Base-by-base conservation (phyloP, 495 filamentous ascomycete genomes). In the Penicillium steckii region DNA sequence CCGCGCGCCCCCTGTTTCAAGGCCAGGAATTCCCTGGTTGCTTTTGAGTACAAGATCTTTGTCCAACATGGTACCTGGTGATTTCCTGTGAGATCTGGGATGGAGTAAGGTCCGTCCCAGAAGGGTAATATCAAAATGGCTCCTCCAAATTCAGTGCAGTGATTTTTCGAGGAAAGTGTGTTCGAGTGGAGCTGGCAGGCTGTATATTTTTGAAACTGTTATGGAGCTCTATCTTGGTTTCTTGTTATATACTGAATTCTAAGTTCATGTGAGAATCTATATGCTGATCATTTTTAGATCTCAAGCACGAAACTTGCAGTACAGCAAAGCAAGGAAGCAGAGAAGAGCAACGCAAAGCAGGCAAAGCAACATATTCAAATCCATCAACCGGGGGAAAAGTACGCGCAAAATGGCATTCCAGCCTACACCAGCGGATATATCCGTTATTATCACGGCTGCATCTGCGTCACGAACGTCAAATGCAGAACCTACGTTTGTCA, bases 361-460 rank as follows among this genome's bases (percentile, higher is more conserved):
- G 10, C 33, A 1, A 12, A 37, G n/a, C 15, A 37, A 3, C n/a
- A n/a, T n/a, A n/a, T n/a, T n/a, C n/a, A n/a, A n/a, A n/a, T n/a
- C 30, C 30, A 6, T 12, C 30, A 33, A 12, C 29, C 26, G 26
- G 26, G 4, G 4, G 5, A 10, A 27, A 4, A 27, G 10, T 5
- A 27, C 26, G 4, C 10, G 26, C 26, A 41, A 52, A 15, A 76
- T 77, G 74, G 63, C 68, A 38, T 78, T 71, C 38, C 71, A 75
- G 57, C 75, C 80, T 55, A 81, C 83, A 15, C 84, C 90, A 61
- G 75, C 82, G 37, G 94, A 97, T 70, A 80, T 98, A 26, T 87
- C 91, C 53, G 82, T 97, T 61, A 80, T 86, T 52, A 86, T 98
- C 68, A 85, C 82, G 48, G 91, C 90, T 40, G 81, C 90, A 33